phyloP scores from a whole-genome alignment of 495 filamentous ascomycete genomes.

The Annulohypoxylon bovei region DNA sequence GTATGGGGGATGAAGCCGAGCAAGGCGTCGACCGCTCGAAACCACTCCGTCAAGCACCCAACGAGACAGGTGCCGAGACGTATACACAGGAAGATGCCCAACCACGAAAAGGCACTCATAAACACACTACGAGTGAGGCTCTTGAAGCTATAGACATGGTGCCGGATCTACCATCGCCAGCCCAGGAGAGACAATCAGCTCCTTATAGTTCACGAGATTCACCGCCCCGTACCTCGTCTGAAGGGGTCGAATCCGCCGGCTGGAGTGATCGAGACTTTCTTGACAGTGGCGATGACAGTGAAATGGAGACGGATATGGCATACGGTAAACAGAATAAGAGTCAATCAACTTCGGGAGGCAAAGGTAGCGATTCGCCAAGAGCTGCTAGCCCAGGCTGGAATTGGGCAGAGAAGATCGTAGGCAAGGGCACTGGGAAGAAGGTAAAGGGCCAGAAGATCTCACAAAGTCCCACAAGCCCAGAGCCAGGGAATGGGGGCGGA shows the following conservation, averaged over 20 bases:
- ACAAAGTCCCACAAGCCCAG: constrained; percentile 4
- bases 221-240: constrained; percentile 42
- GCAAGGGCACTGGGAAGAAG: constrained; percentile 52
- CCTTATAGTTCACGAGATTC: constrained; percentile 42
- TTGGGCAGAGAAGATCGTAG: constrained; percentile 67
- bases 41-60: constrained; percentile 44
- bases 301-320: constrained; percentile 47
- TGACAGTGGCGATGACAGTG: constrained; percentile 62
- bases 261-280: constrained; percentile 66
- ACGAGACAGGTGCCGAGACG: constrained; percentile 53
- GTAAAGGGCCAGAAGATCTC: constrained; percentile 16
- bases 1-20: constrained; percentile 66
- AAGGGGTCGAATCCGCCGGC: constrained; percentile 53
- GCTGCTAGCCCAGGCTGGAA: constrained; percentile 56
- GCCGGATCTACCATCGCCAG: constrained; percentile 43
- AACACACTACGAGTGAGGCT: constrained; percentile 50
- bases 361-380: constrained; percentile 21
- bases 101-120: constrained; percentile 21
- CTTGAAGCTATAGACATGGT: constrained; percentile 54
- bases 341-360: not conserved
- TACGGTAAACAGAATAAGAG: constrained; percentile 29
- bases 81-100: constrained; percentile 35
- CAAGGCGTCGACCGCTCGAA: constrained; percentile 55
- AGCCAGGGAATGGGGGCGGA: not conserved
- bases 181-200: constrained; percentile 32